Conservation (phyloP, 2,329 filamentous ascomycete species). For the Bipolaris victoriae region DNA sequence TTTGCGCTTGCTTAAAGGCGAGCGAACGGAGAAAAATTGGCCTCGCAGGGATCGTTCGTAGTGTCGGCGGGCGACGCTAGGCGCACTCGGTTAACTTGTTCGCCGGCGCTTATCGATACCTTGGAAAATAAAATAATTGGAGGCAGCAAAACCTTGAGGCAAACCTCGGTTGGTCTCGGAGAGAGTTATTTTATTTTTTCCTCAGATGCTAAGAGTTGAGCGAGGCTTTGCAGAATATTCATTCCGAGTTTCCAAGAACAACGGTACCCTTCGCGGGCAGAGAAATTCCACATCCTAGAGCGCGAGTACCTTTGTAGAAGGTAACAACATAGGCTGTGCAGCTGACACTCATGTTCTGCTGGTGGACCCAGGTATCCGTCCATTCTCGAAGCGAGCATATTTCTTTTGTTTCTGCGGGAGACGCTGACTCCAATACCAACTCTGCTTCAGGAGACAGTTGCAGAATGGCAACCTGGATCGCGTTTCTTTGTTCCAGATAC, state of each 20-base stretch:
- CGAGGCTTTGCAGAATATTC: not conserved
- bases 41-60: conserved; percentile 18
- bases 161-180: not conserved
- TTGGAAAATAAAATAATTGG: conserved; percentile 3
- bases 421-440: not conserved
- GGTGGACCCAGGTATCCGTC: not conserved
- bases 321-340: not conserved
- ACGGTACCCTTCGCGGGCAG: not conserved
- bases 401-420: not conserved
- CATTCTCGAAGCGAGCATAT: not conserved
- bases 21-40: conserved; percentile 22
- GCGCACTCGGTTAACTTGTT: conserved; percentile 16
- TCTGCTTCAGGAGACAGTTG: not conserved
- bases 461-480: not conserved
- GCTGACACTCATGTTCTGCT: conserved; percentile 6
- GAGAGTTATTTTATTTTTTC: not conserved
- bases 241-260: not conserved
- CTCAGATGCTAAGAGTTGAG: too few species aligned
- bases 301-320: not conserved
- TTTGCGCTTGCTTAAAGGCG: conserved; percentile 22
- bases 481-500: not conserved
- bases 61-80: conserved; percentile 15
- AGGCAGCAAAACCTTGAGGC: not conserved
- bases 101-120: conserved; percentile 18
- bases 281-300: not conserved